Percentiles rank a stretch among this genome's conserved stretches.
phyloP scores from a whole-genome alignment of 2,329 filamentous ascomycete species.

The Chrysosporium keratinophilum region DNA sequence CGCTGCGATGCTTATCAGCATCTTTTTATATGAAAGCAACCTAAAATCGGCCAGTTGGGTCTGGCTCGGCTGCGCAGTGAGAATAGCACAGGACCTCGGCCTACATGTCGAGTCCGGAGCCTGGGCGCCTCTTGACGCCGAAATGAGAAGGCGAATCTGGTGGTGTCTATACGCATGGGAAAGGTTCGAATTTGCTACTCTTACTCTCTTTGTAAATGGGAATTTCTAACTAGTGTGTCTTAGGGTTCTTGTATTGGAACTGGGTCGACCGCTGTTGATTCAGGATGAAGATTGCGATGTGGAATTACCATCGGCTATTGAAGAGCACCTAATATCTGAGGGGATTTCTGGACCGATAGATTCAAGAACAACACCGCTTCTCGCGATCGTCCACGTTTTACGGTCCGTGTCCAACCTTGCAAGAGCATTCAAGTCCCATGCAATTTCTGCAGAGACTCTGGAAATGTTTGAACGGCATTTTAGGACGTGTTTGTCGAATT shows the following conservation, averaged over 20 bases:
- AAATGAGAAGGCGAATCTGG: conserved; percentile 83
- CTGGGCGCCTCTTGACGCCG: conserved; percentile 65
- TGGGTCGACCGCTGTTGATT: conserved; percentile 71
- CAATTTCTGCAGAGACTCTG: conserved; percentile 56
- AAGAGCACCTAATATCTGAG: conserved; percentile 56
- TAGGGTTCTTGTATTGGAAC: conserved; percentile 64
- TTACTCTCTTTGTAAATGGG: background rate
- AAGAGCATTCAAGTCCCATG: conserved; percentile 57
- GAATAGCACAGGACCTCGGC: conserved; percentile 72
- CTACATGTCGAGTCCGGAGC: conserved; percentile 65
- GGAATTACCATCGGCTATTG: conserved; percentile 63
- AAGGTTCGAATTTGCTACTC: conserved; percentile 43
- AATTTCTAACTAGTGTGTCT: conserved; percentile 11
- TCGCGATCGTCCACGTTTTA: conserved; percentile 71
- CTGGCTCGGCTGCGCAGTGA: conserved; percentile 71
- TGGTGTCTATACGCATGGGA: conserved; percentile 91
- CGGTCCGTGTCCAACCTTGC: conserved; percentile 65
- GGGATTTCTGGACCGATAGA: conserved; percentile 34
- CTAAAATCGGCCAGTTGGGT: conserved; percentile 74
- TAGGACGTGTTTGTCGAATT: conserved; percentile 59
- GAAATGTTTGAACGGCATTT: conserved; percentile 77
- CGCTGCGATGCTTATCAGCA: conserved; percentile 59
- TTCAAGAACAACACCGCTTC: conserved; percentile 57
- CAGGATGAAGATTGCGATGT: conserved; percentile 83
- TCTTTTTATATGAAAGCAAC: conserved; percentile 79